Evolutionary conservation across 2,329 filamentous ascomycete genomes (phyloP), one percentile per base, ranked within the genome.

Genomic region (Chlorencoelia australis): DNA sequence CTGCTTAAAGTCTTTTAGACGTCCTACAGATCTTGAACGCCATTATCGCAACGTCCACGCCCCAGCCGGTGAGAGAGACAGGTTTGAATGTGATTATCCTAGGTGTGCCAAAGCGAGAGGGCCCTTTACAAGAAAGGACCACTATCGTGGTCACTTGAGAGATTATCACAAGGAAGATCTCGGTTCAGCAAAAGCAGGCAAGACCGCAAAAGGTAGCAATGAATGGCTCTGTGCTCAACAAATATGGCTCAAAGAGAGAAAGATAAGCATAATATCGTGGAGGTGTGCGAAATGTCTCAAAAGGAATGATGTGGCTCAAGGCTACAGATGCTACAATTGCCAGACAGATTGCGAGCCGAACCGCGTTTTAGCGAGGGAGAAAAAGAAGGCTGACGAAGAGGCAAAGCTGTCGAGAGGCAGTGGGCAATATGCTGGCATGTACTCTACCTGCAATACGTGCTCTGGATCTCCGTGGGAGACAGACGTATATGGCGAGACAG

Each of bases 51-150:
- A 53, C 19, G 51, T 58, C 2, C 59, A 62, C 30, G 45, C 45
- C 2, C 15, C 37, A 5, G 16, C 17, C 0, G 46, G 48, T 7
- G 38, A 44, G 4, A 43, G 45, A 14, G 28, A 47, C 8, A 41
- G 39, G 11, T 50, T 54, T 27, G 44, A 44, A 9, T 64, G 61
- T 42, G 43, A 50, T 16, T 51, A 49, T 15, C 31, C 33, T 2
- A 48, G 42, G 8, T 63, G 61, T 30, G 31, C 33, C 18, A 46
- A 59, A 2, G 46, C 47, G 0, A 35, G 40, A 1, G 45, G 52
- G 11, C 59, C 64, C 0, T 70, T 70, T 42, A 62, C 58, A 1
- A 52, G 67, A 7, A 59, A 61, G 33, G 68, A 71, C 40, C 67
- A 71, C 46, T 58, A 64, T 30, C 53, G 60, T 14, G 67, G 70